These are phyloP conservation scores for Linnemannia hyalina DNA, from an alignment of 192 early-diverging fungal genomes.

Conservation along the genomic window DNA sequence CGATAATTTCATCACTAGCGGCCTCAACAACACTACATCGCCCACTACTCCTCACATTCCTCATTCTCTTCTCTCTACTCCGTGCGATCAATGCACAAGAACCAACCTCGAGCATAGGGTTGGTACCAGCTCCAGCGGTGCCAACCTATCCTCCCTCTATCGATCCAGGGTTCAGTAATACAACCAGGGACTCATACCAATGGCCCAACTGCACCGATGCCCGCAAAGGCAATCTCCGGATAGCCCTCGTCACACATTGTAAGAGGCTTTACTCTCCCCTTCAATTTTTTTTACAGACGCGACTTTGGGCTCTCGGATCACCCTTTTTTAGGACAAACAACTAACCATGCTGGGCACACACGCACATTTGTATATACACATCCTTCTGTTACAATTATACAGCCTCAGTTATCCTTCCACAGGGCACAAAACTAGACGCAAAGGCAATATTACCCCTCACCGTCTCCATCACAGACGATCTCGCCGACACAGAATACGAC, in stretches of 20 bases:
- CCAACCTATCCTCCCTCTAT: not conserved
- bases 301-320: conserved; percentile 4
- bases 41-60: not conserved
- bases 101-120: not conserved
- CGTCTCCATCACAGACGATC: conserved; percentile 17
- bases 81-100: not conserved
- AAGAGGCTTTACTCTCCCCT: not conserved
- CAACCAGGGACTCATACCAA: not conserved
- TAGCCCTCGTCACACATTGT: conserved; percentile 36
- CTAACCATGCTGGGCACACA: not conserved
- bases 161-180: not conserved
- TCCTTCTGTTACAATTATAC: not conserved
- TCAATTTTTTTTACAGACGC: not conserved
- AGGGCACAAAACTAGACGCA: conserved; percentile 13
- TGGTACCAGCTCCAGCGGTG: not conserved
- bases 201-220: conserved; percentile 16
- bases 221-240: conserved; percentile 7
- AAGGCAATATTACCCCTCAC: not conserved
- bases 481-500: conserved; percentile 11
- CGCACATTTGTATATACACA: not conserved
- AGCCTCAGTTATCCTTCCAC: conserved; percentile 1
- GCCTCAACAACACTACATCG: not conserved
- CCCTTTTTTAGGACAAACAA: not conserved
- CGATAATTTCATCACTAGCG: not conserved
- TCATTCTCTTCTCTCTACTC: not conserved